These are phyloP conservation scores for Diaporthe sp. DNA, from an alignment of 2,329 filamentous ascomycete species.

Conservation along the genomic window DNA sequence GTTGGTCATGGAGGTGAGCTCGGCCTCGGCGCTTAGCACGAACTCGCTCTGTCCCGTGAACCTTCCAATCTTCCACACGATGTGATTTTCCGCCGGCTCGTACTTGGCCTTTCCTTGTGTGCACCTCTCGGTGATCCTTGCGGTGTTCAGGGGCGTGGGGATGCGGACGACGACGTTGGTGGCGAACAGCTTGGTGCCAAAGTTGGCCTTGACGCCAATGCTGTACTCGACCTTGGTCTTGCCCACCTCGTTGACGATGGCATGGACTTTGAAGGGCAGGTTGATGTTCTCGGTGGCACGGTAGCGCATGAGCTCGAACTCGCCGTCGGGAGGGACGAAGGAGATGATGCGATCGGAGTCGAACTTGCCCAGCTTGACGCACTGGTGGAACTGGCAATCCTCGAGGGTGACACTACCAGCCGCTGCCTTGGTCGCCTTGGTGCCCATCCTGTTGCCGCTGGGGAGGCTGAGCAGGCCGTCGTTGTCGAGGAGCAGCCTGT, in stretches of 20 bases:
- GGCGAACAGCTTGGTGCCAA: conserved; percentile 94
- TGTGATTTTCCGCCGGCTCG: conserved; percentile 97
- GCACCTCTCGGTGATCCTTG: conserved; percentile 91
- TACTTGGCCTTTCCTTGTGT: conserved; percentile 98
- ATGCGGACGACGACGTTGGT: conserved; percentile 96
- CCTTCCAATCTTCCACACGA: conserved; percentile 98
- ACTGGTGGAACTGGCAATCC: conserved; percentile 99
- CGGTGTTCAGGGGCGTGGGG: conserved; percentile 96
- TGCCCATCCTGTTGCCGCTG: conserved; percentile 82
- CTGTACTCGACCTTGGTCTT: conserved; percentile 99
- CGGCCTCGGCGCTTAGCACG: conserved; percentile 93
- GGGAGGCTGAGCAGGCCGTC: conserved; percentile 76
- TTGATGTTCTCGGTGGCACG: conserved; percentile 99
- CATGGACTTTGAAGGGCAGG: conserved; percentile 97
- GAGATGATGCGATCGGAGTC: conserved; percentile 97
- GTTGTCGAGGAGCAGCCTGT: conserved; percentile 90
- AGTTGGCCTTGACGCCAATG: conserved; percentile 97
- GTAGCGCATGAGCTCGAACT: conserved; percentile 99
- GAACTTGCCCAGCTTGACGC: conserved; percentile 97
- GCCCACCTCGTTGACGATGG: conserved; percentile 97
- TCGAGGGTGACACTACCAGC: conserved; percentile 96
- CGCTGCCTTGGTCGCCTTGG: conserved; percentile 94
- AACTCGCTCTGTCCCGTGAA: conserved; percentile 99
- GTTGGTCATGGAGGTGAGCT: conserved; percentile 96
- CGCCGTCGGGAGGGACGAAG: conserved; percentile 95